Base-by-base conservation (phyloP, 164 flowering plant species). In the Malania oleifera region DNA sequence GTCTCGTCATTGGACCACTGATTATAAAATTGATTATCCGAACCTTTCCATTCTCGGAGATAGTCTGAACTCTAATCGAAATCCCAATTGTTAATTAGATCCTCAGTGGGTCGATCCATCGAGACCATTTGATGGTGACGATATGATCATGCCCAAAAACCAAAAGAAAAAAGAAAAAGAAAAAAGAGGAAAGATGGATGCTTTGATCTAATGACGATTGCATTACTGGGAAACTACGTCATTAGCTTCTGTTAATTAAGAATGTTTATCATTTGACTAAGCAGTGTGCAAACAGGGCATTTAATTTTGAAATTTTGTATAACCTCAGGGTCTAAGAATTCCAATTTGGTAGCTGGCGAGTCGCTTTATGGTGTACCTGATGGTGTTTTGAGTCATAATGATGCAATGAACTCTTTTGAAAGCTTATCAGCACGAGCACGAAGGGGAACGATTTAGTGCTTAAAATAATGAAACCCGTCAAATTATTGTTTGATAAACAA, bases 181-280 rank as follows among this genome's bases (percentile, higher is more conserved):
- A n/a, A n/a, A n/a, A n/a, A n/a, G n/a, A n/a, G n/a, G n/a, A n/a
- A n/a, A n/a, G n/a, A n/a, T n/a, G n/a, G n/a, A n/a, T n/a, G n/a
- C n/a, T n/a, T n/a, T n/a, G n/a, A n/a, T 7, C 12, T 56, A 57
- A 47, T 65, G 73, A 70, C 69, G 69, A 35, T 5, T 44, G 59
- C 63, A 57, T 65, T 65, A 61, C 69, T 13, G 24, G 9, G 13
- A 50, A 59, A 50, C 35, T 50, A 50, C 58, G 66, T 56, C 62
- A 61, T 70, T 45, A 60, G 15, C 18, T 28, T 29, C 15, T n/a
- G 20, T 17, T 43, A 8, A 4, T 4, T 31, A 31, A 4, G 35
- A 31, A 31, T 4, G 6, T 31, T 31, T 31, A 31, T n/a, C n/a
- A n/a, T n/a, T n/a, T n/a, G n/a, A n/a, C n/a, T n/a, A n/a, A n/a